Evolutionary conservation across 1,284 basidiomycete species (phyloP).

Genomic region (Tremellales sp.): DNA sequence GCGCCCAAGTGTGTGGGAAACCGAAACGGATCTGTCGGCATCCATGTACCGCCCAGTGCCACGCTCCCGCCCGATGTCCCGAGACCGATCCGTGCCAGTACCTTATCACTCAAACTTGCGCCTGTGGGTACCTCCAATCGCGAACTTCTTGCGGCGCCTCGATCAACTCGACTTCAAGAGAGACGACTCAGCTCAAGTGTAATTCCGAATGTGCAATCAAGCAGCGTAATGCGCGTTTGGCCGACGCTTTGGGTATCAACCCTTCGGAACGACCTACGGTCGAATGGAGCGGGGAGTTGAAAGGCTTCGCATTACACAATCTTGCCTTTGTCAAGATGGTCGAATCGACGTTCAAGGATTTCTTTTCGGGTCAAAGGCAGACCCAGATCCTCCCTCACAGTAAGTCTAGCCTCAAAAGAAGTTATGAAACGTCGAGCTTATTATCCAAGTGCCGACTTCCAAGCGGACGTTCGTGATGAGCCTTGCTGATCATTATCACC

Average conservation of each 20-base stretch:
- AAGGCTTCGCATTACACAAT: slow-evolving; percentile 59
- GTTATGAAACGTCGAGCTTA: background rate
- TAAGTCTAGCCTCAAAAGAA: slow-evolving; percentile 12
- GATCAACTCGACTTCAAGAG: slow-evolving; percentile 51
- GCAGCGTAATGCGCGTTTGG: slow-evolving; percentile 77
- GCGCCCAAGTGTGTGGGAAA: slow-evolving; percentile 74
- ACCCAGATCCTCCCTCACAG: slow-evolving; percentile 74
- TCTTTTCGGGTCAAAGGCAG: slow-evolving; percentile 63
- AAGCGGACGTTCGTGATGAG: slow-evolving; percentile 71
- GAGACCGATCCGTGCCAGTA: slow-evolving; percentile 70
- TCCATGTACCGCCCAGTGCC: slow-evolving; percentile 70
- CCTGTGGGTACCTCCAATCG: slow-evolving; percentile 74
- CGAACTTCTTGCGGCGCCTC: slow-evolving; percentile 64
- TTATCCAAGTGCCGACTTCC: slow-evolving; percentile 55
- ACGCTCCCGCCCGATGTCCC: slow-evolving; percentile 76
- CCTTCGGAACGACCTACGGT: slow-evolving; percentile 40
- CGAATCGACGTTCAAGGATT: slow-evolving; percentile 74
- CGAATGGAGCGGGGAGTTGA: slow-evolving; percentile 62
- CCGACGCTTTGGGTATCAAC: slow-evolving; percentile 78
- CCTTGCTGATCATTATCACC: slow-evolving; percentile 71
- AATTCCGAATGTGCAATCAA: slow-evolving; percentile 72
- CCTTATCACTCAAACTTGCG: slow-evolving; percentile 62
- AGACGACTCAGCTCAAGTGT: slow-evolving; percentile 60
- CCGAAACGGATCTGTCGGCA: slow-evolving; percentile 72
- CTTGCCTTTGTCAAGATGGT: slow-evolving; percentile 64